Evolutionary conservation across 352 stramenopile genomes (phyloP).

Genomic region (Globisporangium rhizosaccharum): DNA sequence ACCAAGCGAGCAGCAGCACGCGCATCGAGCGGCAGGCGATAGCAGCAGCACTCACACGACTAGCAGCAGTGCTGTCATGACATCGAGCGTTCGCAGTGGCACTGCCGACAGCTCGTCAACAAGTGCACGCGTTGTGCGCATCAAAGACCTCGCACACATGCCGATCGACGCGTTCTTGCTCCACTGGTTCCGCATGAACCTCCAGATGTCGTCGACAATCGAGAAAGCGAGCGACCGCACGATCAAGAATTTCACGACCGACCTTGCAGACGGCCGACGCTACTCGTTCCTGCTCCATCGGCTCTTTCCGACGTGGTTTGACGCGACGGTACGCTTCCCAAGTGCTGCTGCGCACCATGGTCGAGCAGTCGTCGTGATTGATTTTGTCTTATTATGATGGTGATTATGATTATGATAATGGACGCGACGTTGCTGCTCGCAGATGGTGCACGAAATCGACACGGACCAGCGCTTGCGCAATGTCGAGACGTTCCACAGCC

Average conservation of each 20-base stretch:
- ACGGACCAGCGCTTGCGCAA: conserved; percentile 62
- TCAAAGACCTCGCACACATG: conserved; percentile 64
- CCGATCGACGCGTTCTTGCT: conserved; percentile 69
- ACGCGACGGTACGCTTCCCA: conserved; percentile 31
- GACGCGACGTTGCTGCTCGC: neutral
- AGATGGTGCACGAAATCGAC: conserved; percentile 82
- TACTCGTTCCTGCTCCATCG: conserved; percentile 71
- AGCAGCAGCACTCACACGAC: neutral
- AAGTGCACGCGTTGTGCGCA: conserved; percentile 25
- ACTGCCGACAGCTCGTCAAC: conserved; percentile 11
- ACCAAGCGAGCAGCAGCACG: neutral
- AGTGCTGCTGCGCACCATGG: neutral
- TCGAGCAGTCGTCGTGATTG: neutral
- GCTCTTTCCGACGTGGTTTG: conserved; percentile 69
- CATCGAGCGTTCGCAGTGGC: conserved; percentile 3
- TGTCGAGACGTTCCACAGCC: conserved; percentile 57
- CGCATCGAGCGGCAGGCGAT: neutral
- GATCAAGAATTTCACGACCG: conserved; percentile 76
- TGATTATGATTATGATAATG: neutral
- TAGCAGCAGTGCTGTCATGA: neutral
- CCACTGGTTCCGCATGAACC: conserved; percentile 73
- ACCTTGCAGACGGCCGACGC: conserved; percentile 56
- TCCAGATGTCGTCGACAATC: conserved; percentile 51
- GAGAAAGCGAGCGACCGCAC: conserved; percentile 62
- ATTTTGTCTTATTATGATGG: neutral